Evolutionary conservation across 176 grass and related monocot genomes (phyloP).

Genomic region (Oropetium thomaeum): DNA sequence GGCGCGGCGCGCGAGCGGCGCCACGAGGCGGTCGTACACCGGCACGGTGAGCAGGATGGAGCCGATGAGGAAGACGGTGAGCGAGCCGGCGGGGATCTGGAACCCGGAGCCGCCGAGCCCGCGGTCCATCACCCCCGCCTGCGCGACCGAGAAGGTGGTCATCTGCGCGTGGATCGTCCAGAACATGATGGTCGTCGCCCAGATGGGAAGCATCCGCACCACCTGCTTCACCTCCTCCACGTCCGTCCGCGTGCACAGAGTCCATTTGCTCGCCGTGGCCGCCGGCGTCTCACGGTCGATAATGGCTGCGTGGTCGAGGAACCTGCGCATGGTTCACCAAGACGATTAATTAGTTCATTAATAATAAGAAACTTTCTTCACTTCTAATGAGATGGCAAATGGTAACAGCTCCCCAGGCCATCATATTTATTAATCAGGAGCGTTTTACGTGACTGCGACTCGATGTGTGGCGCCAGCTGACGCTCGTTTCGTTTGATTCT

Average conservation of each 20-base stretch:
- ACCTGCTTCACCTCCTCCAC: constrained; percentile 87
- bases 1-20: constrained; percentile 42
- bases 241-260: constrained; percentile 51
- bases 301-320: constrained; percentile 67
- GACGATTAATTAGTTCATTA: too few species aligned
- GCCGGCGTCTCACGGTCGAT: background rate
- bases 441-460: background rate
- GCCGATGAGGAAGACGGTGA: constrained; percentile 93
- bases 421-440: too few species aligned
- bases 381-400: too few species aligned
- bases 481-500: background rate
- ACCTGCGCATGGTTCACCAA: constrained; percentile 15
- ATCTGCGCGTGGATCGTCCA: constrained; percentile 96
- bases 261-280: constrained; percentile 37
- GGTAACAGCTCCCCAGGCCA: too few species aligned
- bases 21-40: constrained; percentile 71
- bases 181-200: constrained; percentile 82
- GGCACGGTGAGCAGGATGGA: constrained; percentile 92
- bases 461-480: background rate
- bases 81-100: constrained; percentile 78
- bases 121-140: constrained; percentile 75
- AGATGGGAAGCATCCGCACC: constrained; percentile 70
- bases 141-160: constrained; percentile 87
- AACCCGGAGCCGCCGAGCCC: constrained; percentile 51
- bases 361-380: too few species aligned